These are phyloP conservation scores for Hypericum androsaemum DNA, from an alignment of 345 rosid species.

Conservation along the genomic window DNA sequence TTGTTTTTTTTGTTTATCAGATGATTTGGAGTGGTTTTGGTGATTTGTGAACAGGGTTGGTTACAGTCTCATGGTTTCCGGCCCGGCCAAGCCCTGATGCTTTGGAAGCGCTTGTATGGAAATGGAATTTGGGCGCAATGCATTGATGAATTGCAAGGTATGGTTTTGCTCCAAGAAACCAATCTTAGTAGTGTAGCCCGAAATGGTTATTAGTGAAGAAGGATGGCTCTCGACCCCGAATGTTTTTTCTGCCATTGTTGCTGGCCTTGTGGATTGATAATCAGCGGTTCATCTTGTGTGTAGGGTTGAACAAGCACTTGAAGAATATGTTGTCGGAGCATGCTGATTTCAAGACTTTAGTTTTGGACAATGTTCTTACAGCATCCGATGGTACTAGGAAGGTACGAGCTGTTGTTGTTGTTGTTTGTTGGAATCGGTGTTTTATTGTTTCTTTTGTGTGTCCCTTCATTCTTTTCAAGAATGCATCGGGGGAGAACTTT, in stretches of 20 bases:
- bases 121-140: constrained; percentile 57
- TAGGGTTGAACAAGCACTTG: constrained; percentile 82
- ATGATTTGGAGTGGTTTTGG: background rate
- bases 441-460: constrained; percentile 8
- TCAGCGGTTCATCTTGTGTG: background rate
- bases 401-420: constrained; percentile 26
- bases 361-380: constrained; percentile 50
- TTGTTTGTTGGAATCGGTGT: background rate
- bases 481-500: constrained; percentile 27
- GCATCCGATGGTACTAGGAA: constrained; percentile 86
- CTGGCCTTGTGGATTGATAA: background rate
- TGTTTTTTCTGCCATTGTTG: no score
- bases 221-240: no score
- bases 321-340: constrained; percentile 60
- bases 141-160: constrained; percentile 65
- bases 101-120: constrained; percentile 88
- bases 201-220: background rate
- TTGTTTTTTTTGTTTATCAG: background rate
- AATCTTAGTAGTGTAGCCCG: no score
- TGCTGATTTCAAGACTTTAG: constrained; percentile 57
- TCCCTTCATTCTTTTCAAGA: background rate
- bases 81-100: constrained; percentile 89
- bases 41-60: constrained; percentile 50
- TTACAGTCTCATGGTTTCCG: constrained; percentile 74
- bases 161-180: background rate